phyloP scores from a whole-genome alignment of 345 rosid genomes.

The Excoecaria agallocha region DNA sequence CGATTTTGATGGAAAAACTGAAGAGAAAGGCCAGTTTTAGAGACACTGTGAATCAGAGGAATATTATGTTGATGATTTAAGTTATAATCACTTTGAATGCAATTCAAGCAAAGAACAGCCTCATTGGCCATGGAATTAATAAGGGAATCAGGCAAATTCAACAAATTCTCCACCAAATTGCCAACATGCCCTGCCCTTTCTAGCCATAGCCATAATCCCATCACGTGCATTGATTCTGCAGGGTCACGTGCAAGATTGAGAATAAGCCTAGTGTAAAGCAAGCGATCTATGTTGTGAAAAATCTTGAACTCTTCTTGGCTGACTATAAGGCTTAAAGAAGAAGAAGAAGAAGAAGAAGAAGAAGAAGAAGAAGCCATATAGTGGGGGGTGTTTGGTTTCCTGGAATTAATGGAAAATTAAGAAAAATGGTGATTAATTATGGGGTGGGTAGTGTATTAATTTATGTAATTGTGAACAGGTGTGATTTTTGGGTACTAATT shows the following conservation, averaged over 20 bases:
- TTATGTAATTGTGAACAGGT: neutral
- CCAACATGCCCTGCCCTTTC: slow-evolving; percentile 31
- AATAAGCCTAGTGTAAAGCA: slow-evolving; percentile 44
- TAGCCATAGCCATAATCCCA: slow-evolving; percentile 61
- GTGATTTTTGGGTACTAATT: neutral
- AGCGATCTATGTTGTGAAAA: slow-evolving; percentile 60
- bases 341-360: slow-evolving; percentile 7
- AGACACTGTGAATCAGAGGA: slow-evolving; percentile 33
- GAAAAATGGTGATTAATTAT: neutral
- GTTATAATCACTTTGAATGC: slow-evolving; percentile 27
- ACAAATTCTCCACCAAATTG: slow-evolving; percentile 28
- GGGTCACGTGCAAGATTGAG: slow-evolving; percentile 43
- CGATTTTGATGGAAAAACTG: slow-evolving; percentile 39
- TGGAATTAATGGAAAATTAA: too few species aligned
- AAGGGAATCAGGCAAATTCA: slow-evolving; percentile 31
- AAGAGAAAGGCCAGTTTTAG: slow-evolving; percentile 29
- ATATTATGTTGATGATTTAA: neutral
- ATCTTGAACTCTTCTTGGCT: slow-evolving; percentile 40
- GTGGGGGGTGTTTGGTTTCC: neutral
- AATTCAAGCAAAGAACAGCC: slow-evolving; percentile 42
- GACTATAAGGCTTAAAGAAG: neutral
- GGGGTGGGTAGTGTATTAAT: neutral
- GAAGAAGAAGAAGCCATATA: neutral
- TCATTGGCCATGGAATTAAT: slow-evolving; percentile 48
- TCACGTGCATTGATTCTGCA: slow-evolving; percentile 43